These are phyloP conservation scores for Paraconiothyrium sp. DNA, from an alignment of 2,329 filamentous ascomycete genomes.

Conservation along the genomic window DNA sequence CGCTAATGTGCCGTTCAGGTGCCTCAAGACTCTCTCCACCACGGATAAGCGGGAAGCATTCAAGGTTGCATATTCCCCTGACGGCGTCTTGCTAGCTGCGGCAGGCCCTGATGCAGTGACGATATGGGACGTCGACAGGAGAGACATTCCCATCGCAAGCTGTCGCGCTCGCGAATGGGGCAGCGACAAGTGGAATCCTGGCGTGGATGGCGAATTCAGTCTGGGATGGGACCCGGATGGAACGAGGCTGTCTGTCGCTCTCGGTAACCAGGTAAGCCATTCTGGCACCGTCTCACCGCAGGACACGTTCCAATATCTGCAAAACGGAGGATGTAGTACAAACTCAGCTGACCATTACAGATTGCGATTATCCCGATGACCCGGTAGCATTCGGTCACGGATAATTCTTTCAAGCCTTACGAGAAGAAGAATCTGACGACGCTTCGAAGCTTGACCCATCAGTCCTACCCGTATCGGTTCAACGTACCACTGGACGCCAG, in stretches of 20 bases:
- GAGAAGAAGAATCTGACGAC: background rate
- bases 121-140: slow-evolving; percentile 54
- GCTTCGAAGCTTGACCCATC: too few relatives aligned
- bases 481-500: background rate
- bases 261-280: slow-evolving; percentile 49
- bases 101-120: slow-evolving; percentile 55
- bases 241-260: slow-evolving; percentile 47
- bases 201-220: slow-evolving; percentile 46
- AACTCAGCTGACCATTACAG: slow-evolving; percentile 26
- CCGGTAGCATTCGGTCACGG: slow-evolving; percentile 28
- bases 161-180: slow-evolving; percentile 45
- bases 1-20: slow-evolving; percentile 46
- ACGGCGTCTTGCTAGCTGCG: slow-evolving; percentile 55
- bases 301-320: background rate
- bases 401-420: background rate
- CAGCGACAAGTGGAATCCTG: slow-evolving; percentile 42
- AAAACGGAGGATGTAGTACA: background rate
- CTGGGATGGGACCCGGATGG: slow-evolving; percentile 52
- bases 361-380: slow-evolving; percentile 47
- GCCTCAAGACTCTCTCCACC: slow-evolving; percentile 40
- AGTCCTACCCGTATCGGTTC: background rate
- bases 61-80: slow-evolving; percentile 56
- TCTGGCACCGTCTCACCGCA: background rate
- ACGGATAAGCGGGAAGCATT: slow-evolving; percentile 48
- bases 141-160: slow-evolving; percentile 45